Percentiles rank a stretch among this genome's conserved stretches.
Evolutionary conservation across 768 basidiomycete genomes (phyloP).

Genomic region (Phaeotremella fagi): DNA sequence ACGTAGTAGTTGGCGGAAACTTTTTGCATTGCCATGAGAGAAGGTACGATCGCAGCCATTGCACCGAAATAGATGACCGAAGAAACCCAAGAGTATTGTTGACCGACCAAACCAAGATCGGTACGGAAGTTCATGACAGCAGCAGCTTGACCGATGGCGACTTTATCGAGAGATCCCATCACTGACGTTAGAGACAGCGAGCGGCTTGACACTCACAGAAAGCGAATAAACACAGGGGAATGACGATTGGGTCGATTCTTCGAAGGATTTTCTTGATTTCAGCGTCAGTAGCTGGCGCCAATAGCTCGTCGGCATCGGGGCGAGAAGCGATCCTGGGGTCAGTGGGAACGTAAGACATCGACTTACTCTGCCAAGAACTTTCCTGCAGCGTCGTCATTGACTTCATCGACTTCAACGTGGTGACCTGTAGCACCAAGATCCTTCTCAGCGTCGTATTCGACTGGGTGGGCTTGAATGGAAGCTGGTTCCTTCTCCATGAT

Average conservation of each 20-base stretch:
- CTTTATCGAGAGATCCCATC: constrained; percentile 33
- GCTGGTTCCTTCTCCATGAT: too few relatives aligned
- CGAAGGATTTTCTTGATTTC: constrained; percentile 27
- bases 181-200: neutral
- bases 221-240: constrained; percentile 20
- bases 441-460: too few relatives aligned
- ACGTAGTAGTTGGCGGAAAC: constrained; percentile 12
- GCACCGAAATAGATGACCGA: constrained; percentile 24
- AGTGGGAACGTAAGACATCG: neutral
- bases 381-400: too few relatives aligned
- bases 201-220: constrained; percentile 1
- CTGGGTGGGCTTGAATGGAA: too few relatives aligned
- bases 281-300: constrained; percentile 6
- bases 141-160: constrained; percentile 30
- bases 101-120: constrained; percentile 29
- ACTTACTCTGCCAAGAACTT: neutral
- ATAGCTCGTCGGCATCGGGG: constrained; percentile 20
- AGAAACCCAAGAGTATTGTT: constrained; percentile 23
- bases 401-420: too few relatives aligned
- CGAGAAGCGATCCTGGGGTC: constrained; percentile 16
- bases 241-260: constrained; percentile 31
- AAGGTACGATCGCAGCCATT: constrained; percentile 16
- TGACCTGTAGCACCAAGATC: too few relatives aligned
- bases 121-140: constrained; percentile 26
- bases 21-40: constrained; percentile 11